These are phyloP conservation scores for Auricularia heimuer DNA, from an alignment of 768 basidiomycete genomes.

Conservation along the genomic window DNA sequence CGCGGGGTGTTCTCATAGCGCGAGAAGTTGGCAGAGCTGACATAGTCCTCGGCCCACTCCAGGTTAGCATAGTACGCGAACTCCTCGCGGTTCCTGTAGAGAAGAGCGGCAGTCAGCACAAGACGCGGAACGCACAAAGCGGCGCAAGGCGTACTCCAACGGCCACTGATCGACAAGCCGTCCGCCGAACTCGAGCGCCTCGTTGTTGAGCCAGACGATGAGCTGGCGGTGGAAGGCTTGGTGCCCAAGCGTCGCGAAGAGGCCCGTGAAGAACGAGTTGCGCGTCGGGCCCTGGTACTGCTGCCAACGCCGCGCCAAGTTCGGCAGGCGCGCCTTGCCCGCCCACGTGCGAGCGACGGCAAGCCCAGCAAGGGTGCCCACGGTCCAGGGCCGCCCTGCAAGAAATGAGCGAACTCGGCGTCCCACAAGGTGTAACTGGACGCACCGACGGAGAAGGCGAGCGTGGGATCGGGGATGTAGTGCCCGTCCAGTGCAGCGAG, in stretches of 20 bases:
- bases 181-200: conserved; percentile 13
- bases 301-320: conserved; percentile 24
- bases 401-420: not conserved
- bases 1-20: not conserved
- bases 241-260: not conserved
- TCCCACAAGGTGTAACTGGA: not conserved
- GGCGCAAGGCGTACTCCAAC: conserved; percentile 10
- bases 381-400: conserved; percentile 21
- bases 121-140: conserved; percentile 3
- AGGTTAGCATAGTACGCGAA: not conserved
- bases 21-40: not conserved
- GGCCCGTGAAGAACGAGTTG: not conserved
- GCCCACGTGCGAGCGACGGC: conserved; percentile 31
- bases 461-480: conserved; percentile 37
- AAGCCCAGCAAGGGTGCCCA: conserved; percentile 28
- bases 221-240: conserved; percentile 12
- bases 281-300: conserved; percentile 15
- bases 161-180: conserved; percentile 20
- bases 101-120: not conserved
- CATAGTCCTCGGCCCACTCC: not conserved
- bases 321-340: conserved; percentile 26
- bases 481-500: conserved; percentile 30
- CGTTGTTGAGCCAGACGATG: conserved; percentile 17
- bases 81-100: not conserved
- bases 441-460: conserved; percentile 30